phyloP scores from a whole-genome alignment of 345 rosid species.

The Firmiana major region DNA sequence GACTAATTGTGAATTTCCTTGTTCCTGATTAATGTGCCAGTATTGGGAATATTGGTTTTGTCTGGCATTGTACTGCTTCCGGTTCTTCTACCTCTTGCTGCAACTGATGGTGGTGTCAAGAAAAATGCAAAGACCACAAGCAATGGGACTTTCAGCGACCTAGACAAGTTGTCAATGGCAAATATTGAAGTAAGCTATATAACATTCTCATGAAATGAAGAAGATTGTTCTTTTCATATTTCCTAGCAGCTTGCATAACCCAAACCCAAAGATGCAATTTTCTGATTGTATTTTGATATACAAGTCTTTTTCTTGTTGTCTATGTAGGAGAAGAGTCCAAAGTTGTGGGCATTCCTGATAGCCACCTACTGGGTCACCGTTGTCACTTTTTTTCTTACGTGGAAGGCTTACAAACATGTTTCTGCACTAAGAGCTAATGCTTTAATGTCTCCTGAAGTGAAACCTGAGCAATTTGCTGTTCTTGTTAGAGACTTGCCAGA shows the following conservation, averaged over 20 bases:
- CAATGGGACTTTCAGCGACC: conserved; percentile 52
- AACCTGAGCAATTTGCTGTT: conserved; percentile 75
- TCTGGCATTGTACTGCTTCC: conserved; percentile 71
- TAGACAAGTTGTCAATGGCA: conserved; percentile 77
- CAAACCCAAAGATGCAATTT: too few species aligned
- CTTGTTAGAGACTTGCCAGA: conserved; percentile 79
- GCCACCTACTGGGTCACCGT: conserved; percentile 74
- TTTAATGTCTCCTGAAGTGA: conserved; percentile 57
- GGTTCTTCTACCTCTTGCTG: conserved; percentile 72
- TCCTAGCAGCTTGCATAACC: too few species aligned
- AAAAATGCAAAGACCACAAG: conserved; percentile 24
- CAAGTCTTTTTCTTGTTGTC: not conserved
- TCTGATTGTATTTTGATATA: not conserved
- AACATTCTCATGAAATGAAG: not conserved
- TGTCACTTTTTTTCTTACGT: conserved; percentile 61
- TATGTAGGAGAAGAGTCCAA: conserved; percentile 43
- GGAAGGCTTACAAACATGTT: conserved; percentile 88
- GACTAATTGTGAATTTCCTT: not conserved
- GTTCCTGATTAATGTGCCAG: conserved; percentile 34
- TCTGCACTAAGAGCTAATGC: conserved; percentile 66
- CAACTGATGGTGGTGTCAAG: conserved; percentile 40
- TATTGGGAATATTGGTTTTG: conserved; percentile 59
- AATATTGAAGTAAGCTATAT: conserved; percentile 52
- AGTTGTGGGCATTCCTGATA: conserved; percentile 74
- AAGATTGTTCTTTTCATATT: not conserved